Conservation (phyloP, 305 asterid genomes). For the Rubia tinctorum region DNA sequence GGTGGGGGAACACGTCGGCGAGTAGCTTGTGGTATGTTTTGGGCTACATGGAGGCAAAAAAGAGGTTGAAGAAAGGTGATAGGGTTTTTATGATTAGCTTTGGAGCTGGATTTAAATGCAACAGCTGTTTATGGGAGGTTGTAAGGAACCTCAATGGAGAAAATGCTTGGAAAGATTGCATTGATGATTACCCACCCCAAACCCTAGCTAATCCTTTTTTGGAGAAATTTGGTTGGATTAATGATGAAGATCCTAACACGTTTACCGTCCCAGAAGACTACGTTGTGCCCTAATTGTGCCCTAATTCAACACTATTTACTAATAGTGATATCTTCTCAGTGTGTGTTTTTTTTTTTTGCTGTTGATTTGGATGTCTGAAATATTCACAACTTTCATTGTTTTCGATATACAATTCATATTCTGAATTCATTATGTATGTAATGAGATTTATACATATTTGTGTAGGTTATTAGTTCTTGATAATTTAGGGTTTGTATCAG, state of each 20-base stretch:
- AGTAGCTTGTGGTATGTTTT: constrained; percentile 81
- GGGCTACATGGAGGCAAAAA: constrained; percentile 82
- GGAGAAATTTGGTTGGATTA: constrained; percentile 65
- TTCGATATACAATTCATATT: neutral
- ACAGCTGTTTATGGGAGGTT: constrained; percentile 78
- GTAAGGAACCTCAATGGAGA: constrained; percentile 50
- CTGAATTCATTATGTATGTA: no score
- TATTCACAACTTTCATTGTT: neutral
- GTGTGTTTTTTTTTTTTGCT: neutral
- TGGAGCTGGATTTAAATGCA: constrained; percentile 88
- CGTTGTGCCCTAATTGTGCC: no score
- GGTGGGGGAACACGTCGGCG: constrained; percentile 92
- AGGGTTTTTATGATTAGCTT: constrained; percentile 69
- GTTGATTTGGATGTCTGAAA: neutral
- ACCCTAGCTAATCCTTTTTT: constrained; percentile 59
- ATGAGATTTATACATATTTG: no score
- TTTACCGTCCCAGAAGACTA: constrained; percentile 48
- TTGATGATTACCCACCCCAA: constrained; percentile 49
- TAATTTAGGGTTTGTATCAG: neutral
- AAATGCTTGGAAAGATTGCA: constrained; percentile 60
- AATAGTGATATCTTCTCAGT: neutral
- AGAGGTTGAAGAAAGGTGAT: constrained; percentile 64
- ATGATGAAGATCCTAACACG: constrained; percentile 50
- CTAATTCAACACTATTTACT: neutral
- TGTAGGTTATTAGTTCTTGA: neutral